Base-by-base conservation (phyloP, 306 rosid species). In the Pterocarpus macrocarpus region DNA sequence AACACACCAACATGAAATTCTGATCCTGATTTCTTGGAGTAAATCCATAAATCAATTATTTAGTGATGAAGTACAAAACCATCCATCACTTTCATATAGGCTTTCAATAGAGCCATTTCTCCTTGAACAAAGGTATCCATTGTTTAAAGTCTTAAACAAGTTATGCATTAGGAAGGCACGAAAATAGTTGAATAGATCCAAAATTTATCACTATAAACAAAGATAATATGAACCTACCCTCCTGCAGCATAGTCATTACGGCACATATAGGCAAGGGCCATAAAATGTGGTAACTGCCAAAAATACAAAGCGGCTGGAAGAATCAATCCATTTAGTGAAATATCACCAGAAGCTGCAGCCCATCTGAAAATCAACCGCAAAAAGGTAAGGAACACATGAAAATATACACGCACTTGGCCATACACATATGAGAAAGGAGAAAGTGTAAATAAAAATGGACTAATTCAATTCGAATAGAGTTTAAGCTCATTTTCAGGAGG, bases 221-320 rank as follows among this genome's bases (percentile, higher is more conserved):
- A 34, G 61, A 70, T 34, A 22, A 69, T 17, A 53, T 53, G 39
- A 28, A 13, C 98, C 82, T 91, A 95, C 97, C 99, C 98, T 86
- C 98, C 99, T 0, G 93, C 98, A 64, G 98, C 98, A 89, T 93
- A 95, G 78, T 95, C 99, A 53, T 77, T 43, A 16, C 98, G 96
- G 82, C 99, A 95, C 91, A 93, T 66, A 76, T 93, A 95, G 22
- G 99, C 99, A 43, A 95, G 96, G 76, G 99, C 98, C 99, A 95
- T 95, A 86, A 95, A 95, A 88, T 95, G 99, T 5, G 98, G 99
- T 80, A 95, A 66, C 86, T 95, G 97, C 99, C 99, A 95, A 85
- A 95, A 95, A 87, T 95, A 95, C 77, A 95, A 88, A 76, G 99
- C 99, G 67, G 96, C 97, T 7, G 97, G 99, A 73, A 95, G 98